These are phyloP conservation scores for Rickenella mellea DNA, from an alignment of 768 basidiomycete genomes.

Conservation along the genomic window DNA sequence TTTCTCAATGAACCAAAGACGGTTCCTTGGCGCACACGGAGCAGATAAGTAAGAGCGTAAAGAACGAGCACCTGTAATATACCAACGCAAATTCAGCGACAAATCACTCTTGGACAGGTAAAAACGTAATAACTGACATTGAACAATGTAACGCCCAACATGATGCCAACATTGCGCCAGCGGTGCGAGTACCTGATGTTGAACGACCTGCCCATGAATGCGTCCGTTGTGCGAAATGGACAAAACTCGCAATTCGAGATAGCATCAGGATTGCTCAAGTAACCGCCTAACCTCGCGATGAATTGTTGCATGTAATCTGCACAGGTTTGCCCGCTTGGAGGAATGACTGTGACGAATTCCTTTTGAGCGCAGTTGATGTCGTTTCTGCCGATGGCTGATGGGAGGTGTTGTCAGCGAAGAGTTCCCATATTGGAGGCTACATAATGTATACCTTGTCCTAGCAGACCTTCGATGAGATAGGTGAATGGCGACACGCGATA, in stretches of 20 bases:
- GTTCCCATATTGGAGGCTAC: neutral
- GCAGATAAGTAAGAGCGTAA: neutral
- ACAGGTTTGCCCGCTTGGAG: constrained; percentile 25
- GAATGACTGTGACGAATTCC: constrained; percentile 24
- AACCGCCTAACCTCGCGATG: constrained; percentile 19
- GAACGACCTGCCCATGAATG: constrained; percentile 17
- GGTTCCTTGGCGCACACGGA: neutral
- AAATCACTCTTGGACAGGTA: neutral
- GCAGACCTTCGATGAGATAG: constrained; percentile 43
- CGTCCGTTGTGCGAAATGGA: constrained; percentile 16
- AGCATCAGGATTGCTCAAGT: constrained; percentile 19
- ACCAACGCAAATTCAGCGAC: too few relatives aligned
- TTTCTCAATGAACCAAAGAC: too few relatives aligned
- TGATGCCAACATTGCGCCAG: constrained; percentile 21
- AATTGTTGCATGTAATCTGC: constrained; percentile 19
- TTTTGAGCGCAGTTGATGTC: constrained; percentile 19
- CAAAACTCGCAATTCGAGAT: constrained; percentile 23
- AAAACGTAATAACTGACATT: constrained; percentile 7
- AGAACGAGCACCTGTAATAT: too few relatives aligned
- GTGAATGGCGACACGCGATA: constrained; percentile 44
- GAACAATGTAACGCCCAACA: constrained; percentile 14
- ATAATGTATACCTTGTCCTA: constrained; percentile 19
- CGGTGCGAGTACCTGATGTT: constrained; percentile 14
- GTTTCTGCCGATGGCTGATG: constrained; percentile 17
- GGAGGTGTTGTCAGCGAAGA: neutral